A percentile compares a stretch with the other conserved stretches of the same genome.
phyloP scores from a whole-genome alignment of 495 filamentous ascomycete genomes.

The Parathielavia hyrcaniae region DNA sequence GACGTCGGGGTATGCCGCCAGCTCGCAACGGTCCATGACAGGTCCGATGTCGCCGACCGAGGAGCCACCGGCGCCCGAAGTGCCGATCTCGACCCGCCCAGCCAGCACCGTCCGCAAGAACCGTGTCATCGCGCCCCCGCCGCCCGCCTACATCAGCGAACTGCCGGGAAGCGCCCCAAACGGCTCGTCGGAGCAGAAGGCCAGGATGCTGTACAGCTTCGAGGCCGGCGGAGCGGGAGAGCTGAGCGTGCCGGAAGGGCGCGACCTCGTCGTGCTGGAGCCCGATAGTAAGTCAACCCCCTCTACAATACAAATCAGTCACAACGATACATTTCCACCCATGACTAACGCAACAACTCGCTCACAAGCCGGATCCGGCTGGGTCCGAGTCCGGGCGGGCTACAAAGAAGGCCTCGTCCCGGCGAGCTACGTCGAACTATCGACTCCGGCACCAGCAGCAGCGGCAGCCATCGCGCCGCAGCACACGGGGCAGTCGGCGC shows the following conservation, averaged over 20 bases:
- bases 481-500: constrained; percentile 48
- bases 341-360: constrained; percentile 6
- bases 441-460: constrained; percentile 18
- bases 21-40: constrained; percentile 67
- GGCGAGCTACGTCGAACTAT: constrained; percentile 57
- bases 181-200: constrained; percentile 53
- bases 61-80: constrained; percentile 37
- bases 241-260: constrained; percentile 67
- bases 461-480: constrained; percentile 41
- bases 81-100: constrained; percentile 30
- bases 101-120: constrained; percentile 46
- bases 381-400: constrained; percentile 71
- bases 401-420: constrained; percentile 77
- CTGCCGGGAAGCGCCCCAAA: constrained; percentile 47
- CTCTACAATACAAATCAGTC: neutral
- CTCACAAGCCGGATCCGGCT: constrained; percentile 79
- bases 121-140: constrained; percentile 80
- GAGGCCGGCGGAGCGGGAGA: constrained; percentile 74
- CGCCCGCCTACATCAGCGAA: constrained; percentile 65
- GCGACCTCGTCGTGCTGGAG: constrained; percentile 71
- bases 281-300: constrained; percentile 65
- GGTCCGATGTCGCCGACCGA: constrained; percentile 47
- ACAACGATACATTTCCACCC: neutral
- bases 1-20: constrained; percentile 81
- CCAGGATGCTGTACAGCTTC: constrained; percentile 86